phyloP scores from a whole-genome alignment of 2,329 filamentous ascomycete species.

The Pestalotiopsis sp. region DNA sequence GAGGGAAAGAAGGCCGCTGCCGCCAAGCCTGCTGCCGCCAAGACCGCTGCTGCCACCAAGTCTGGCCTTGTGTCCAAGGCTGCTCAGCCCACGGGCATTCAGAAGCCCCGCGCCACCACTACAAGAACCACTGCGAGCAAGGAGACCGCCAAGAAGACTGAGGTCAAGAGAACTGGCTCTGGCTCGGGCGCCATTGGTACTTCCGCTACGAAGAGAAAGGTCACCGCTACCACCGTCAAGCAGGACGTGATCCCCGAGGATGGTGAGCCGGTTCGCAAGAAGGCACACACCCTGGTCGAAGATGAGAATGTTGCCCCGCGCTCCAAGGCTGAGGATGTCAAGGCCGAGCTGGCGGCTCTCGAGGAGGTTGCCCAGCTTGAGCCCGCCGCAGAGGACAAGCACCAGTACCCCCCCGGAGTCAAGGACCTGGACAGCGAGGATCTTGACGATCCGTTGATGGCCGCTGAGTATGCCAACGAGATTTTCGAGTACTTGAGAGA shows the following conservation, averaged over 20 bases:
- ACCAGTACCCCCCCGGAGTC: slow-evolving; percentile 41
- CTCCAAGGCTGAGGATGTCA: slow-evolving; percentile 30
- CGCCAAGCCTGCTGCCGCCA: slow-evolving; percentile 52
- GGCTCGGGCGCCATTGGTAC: slow-evolving; percentile 69
- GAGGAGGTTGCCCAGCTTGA: slow-evolving; percentile 31
- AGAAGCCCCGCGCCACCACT: slow-evolving; percentile 67
- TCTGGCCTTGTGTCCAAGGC: slow-evolving; percentile 77
- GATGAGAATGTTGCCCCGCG: slow-evolving; percentile 46
- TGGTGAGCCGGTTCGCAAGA: slow-evolving; percentile 71
- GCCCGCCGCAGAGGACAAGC: slow-evolving; percentile 27
- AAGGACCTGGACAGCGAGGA: slow-evolving; percentile 84
- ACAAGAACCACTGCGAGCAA: slow-evolving; percentile 67
- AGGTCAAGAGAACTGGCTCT: slow-evolving; percentile 73
- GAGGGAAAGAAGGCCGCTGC: slow-evolving; percentile 74
- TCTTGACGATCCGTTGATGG: slow-evolving; percentile 92
- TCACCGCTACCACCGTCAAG: slow-evolving; percentile 57
- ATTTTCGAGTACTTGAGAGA: slow-evolving; percentile 96
- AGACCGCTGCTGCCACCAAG: slow-evolving; percentile 71
- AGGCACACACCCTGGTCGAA: slow-evolving; percentile 53
- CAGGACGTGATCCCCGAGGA: slow-evolving; percentile 63
- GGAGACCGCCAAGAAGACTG: slow-evolving; percentile 65
- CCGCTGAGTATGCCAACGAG: slow-evolving; percentile 93
- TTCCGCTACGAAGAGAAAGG: slow-evolving; percentile 69
- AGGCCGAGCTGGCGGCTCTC: slow-evolving; percentile 33
- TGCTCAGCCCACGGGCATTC: slow-evolving; percentile 77